Conservation (phyloP, 768 basidiomycete species). For the Podaxis pistillaris region DNA sequence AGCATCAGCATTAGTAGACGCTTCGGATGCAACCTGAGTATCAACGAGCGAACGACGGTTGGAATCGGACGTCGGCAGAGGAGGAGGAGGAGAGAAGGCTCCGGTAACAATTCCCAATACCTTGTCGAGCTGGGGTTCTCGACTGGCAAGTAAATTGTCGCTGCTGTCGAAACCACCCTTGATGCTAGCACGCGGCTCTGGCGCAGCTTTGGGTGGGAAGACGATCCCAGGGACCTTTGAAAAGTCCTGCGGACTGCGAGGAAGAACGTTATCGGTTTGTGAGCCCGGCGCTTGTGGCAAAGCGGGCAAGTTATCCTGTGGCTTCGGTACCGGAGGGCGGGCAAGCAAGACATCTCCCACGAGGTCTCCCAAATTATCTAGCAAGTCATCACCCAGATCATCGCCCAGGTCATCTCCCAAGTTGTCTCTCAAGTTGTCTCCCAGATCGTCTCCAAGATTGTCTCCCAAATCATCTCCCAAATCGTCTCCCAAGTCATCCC, state of each 20-base stretch:
- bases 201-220: not conserved
- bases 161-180: not conserved
- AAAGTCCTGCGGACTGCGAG: not conserved
- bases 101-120: not conserved
- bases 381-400: too few relatives aligned
- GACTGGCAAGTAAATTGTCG: not conserved
- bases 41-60: not conserved
- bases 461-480: too few relatives aligned
- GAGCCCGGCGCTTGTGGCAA: not conserved
- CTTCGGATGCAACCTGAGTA: not conserved
- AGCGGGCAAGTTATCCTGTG: not conserved
- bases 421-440: too few relatives aligned
- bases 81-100: not conserved
- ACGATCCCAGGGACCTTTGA: not conserved
- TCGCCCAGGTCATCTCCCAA: too few relatives aligned
- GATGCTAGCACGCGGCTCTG: not conserved
- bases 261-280: not conserved
- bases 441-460: too few relatives aligned
- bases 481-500: too few relatives aligned
- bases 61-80: not conserved
- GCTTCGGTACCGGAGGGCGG: not conserved
- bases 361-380: not conserved
- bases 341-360: not conserved
- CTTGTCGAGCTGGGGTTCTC: not conserved
- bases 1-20: not conserved